Base-by-base conservation (phyloP, 2,329 filamentous ascomycete genomes). In the Phialemoniopsis sp. region DNA sequence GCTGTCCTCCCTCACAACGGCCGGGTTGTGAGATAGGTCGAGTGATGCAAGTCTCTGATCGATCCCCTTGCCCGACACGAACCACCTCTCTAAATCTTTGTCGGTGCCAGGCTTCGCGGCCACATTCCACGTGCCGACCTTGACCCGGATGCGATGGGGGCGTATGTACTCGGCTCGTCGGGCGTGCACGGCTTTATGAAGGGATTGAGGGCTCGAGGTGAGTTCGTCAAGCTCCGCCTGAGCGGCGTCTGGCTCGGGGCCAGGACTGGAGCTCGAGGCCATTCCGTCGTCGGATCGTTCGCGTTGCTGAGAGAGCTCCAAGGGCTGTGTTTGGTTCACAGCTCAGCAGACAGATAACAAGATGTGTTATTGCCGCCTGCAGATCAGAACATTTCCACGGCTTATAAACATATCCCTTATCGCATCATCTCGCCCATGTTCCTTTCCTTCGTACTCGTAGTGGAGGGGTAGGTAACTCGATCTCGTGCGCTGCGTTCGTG, bases 101-200 rank as follows among this genome's bases (percentile, higher is more conserved):
- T 95, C 89, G 1, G 89, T 89, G 17, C 87, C 89, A 12, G 87
- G 80, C 47, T 86, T 82, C 2, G 85, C 82, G 4, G 89, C 93
- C 13, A 95, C 88, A 62, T 98, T 98, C 93, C 93, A 98, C 0
- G 87, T 85, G 32, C 91, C 93, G 37, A 98, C 76, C 64, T 96
- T 96, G 61, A 98, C 78, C 48, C 82, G 83, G 50, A 95, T 79
- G 37, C 76, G 76, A 57, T 82, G 82, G 32, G 82, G 78, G 29
- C 82, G 78, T 18, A 85, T 84, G 59, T 90, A 98, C 59, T 97
- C 90, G 36, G 77, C 67, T 53, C 82, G 78, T 39, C 93, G 78
- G 30, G 85, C 81, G 55, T 84, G 78, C 30, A 97, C 69, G 21
- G 78, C 78, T 45, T 68, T 70, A 34, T 78, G 77, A n/a, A 85